A percentile compares a stretch with the other conserved stretches of the same genome.
These are phyloP conservation scores for Aureobasidium sp. DNA, from an alignment of 2,329 filamentous ascomycete genomes.

Conservation along the genomic window DNA sequence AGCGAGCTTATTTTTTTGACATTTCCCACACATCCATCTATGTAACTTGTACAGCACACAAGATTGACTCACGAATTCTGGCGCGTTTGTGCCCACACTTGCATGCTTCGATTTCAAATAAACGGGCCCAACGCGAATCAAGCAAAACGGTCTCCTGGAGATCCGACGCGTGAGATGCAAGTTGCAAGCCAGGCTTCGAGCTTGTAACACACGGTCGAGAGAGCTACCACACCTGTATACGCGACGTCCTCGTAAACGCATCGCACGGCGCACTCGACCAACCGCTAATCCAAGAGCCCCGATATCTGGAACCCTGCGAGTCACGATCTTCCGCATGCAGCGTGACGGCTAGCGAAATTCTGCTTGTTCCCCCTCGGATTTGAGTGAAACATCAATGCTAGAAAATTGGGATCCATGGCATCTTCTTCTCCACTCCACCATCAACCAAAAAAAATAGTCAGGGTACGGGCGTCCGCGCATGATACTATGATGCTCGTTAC, in stretches of 20 bases:
- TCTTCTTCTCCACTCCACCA: constrained; percentile 9
- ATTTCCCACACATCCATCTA: not conserved
- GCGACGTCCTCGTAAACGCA: constrained; percentile 2
- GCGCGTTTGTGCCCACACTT: constrained; percentile 5
- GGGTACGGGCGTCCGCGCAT: not conserved
- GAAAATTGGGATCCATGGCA: not conserved
- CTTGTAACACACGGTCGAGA: not conserved
- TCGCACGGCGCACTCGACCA: not conserved
- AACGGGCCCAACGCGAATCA: not conserved
- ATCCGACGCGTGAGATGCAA: not conserved
- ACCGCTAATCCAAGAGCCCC: not conserved
- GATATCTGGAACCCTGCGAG: not conserved
- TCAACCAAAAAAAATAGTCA: not conserved
- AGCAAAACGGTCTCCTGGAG: not conserved
- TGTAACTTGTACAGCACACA: not conserved
- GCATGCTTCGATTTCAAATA: constrained; percentile 6
- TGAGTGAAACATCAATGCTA: not conserved
- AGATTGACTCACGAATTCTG: not conserved
- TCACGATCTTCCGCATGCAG: not conserved
- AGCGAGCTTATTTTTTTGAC: constrained; percentile 5
- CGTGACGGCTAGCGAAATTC: constrained; percentile 5
- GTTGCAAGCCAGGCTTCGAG: not conserved
- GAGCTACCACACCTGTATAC: constrained; percentile 5
- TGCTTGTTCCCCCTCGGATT: not conserved
- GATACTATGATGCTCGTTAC: not conserved